Percentiles rank a stretch among this genome's conserved stretches.
Conservation (phyloP, 2,329 filamentous ascomycete genomes). For the Diplodia scrobiculata region DNA sequence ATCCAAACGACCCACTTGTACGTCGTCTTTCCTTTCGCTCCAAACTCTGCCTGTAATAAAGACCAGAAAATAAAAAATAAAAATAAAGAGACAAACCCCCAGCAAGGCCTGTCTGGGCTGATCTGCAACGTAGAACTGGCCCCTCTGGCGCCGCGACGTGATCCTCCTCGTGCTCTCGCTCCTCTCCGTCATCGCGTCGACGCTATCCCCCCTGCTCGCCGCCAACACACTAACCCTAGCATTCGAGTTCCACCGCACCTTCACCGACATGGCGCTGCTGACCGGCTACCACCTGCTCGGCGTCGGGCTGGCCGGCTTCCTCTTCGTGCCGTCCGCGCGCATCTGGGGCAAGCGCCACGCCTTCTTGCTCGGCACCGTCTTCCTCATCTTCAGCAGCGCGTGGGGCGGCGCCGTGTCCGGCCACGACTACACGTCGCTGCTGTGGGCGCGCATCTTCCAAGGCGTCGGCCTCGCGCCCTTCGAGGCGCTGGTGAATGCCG, state of each 20-base stretch:
- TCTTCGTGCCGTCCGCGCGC: slow-evolving; percentile 83
- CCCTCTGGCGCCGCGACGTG: slow-evolving; percentile 78
- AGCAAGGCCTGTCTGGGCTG: too few species aligned
- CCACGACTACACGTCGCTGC: slow-evolving; percentile 68
- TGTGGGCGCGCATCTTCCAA: slow-evolving; percentile 80
- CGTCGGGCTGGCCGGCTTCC: slow-evolving; percentile 75
- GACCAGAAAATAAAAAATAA: background rate
- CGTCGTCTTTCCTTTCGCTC: slow-evolving; percentile 31
- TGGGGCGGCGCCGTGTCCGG: slow-evolving; percentile 72
- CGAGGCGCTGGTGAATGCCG: slow-evolving; percentile 85
- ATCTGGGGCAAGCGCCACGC: slow-evolving; percentile 92
- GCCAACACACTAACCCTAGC: slow-evolving; percentile 81
- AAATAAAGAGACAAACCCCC: background rate
- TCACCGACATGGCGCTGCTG: slow-evolving; percentile 76
- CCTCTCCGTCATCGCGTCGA: slow-evolving; percentile 78
- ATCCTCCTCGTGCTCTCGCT: slow-evolving; percentile 78
- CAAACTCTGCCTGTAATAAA: background rate
- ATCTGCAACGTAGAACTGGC: slow-evolving; percentile 67
- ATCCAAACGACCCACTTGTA: slow-evolving; percentile 84
- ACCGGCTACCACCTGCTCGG: slow-evolving; percentile 88
- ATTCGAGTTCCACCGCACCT: slow-evolving; percentile 63
- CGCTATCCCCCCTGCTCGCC: slow-evolving; percentile 81
- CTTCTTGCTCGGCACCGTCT: slow-evolving; percentile 74
- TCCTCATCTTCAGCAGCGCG: slow-evolving; percentile 71
- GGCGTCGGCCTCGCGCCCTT: slow-evolving; percentile 86